Base-by-base conservation (phyloP, 2,329 filamentous ascomycete species). In the Blastomyces percursus region DNA sequence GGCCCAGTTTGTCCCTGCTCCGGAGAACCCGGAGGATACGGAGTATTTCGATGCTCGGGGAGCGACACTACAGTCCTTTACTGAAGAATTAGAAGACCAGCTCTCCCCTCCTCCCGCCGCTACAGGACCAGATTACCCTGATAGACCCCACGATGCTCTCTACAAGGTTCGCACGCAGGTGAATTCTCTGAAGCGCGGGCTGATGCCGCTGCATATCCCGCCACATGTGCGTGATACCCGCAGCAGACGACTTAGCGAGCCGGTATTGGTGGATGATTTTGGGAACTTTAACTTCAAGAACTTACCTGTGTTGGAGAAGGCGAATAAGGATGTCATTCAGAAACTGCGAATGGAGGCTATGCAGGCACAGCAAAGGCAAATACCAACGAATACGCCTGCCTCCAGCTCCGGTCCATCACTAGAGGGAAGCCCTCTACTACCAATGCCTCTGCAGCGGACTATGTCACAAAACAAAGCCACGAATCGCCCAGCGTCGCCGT, bases 261-360 rank as follows among this genome's bases (percentile, higher is more conserved):
- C 94, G 1, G 86, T 93, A 19, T 84, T 86, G 40, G 83, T 87
- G 0, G 94, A 99, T 73, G 95, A 99, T 72, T 99, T 99, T 79
- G 94, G 94, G 40, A 91, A 86, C 66, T 99, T 99, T 75, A 86
- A 91, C 48, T 99, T 96, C 81, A 99, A 99, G 78, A 99, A 99
- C 69, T 78, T 99, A 58, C 92, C 93, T 0, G 93, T 97, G 24
- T 81, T 99, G 21, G 94, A 97, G 70, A 97, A 96, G 75, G 94
- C 94, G 61, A 99, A 99, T 76, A 99, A 99, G 73, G 94, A 99
- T 70, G 91, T 97, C 38, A 96, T 99, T 40, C 92, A 97, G 70
- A 97, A 97, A 74, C 80, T 99, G 63, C 87, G 92, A 12, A 91
- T 92, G 27, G 92, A 97, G 74, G 92, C 94, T 2, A 82, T 96